These are phyloP conservation scores for Trichomonas gallinae DNA, from an alignment of 208 protist species.

Conservation along the genomic window DNA sequence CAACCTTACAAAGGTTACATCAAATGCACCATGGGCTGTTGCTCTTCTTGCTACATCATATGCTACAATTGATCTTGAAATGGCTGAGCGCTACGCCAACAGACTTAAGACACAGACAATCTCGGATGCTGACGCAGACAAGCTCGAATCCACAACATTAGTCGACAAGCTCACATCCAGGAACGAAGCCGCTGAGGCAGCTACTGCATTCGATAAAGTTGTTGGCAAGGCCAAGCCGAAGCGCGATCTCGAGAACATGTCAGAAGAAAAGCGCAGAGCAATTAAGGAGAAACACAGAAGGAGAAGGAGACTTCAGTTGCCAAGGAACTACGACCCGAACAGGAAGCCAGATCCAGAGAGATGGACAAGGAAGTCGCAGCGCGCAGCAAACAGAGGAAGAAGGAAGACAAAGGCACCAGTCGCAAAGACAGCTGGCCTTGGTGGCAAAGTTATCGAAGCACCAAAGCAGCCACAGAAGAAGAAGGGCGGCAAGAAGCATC, in stretches of 20 bases:
- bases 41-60: neutral
- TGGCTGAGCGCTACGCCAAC: neutral
- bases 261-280: neutral
- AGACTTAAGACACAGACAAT: neutral
- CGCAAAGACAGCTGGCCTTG: neutral
- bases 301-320: neutral
- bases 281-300: neutral
- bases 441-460: too few species aligned
- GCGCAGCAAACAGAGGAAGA: neutral
- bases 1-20: neutral
- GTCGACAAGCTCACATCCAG: neutral
- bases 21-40: neutral
- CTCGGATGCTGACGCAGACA: neutral
- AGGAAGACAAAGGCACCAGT: neutral
- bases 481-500: too few species aligned
- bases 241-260: neutral
- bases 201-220: neutral
- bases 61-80: neutral
- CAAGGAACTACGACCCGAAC: neutral
- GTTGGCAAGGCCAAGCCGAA: neutral
- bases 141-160: neutral
- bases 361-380: neutral
- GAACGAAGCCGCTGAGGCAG: neutral
- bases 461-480: too few species aligned
- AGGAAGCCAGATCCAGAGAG: neutral